Conservation (phyloP, 192 early-diverging fungal genomes). For the Gorgonomyces haynaldii region DNA sequence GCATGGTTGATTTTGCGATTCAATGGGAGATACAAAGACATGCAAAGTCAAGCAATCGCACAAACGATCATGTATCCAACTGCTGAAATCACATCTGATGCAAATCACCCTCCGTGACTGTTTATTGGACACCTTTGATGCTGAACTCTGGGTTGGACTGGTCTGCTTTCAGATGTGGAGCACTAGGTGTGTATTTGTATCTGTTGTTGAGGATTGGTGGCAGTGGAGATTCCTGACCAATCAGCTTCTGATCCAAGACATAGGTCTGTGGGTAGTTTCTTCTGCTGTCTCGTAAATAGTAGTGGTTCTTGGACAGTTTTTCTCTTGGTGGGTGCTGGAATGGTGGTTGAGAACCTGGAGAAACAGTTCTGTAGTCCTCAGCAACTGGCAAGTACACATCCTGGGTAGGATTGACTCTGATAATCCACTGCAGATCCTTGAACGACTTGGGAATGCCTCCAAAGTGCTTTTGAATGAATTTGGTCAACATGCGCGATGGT, state of each 20-base stretch:
- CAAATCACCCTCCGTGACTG: too few species aligned
- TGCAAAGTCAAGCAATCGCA: too few species aligned
- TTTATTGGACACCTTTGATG: conserved; percentile 11
- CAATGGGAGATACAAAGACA: too few species aligned
- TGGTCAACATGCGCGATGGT: neutral
- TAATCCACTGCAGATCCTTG: conserved; percentile 32
- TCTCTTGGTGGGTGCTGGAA: neutral
- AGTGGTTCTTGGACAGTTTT: conserved; percentile 59
- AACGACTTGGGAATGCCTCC: conserved; percentile 24
- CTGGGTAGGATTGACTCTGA: conserved; percentile 23
- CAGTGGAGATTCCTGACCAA: neutral
- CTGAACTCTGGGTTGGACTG: conserved; percentile 25
- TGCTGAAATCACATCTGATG: too few species aligned
- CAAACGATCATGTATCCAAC: too few species aligned
- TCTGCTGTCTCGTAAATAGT: conserved; percentile 82
- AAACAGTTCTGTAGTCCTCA: conserved; percentile 28
- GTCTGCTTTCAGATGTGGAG: conserved; percentile 23
- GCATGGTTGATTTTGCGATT: too few species aligned
- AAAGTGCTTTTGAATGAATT: conserved; percentile 8
- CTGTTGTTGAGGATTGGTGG: conserved; percentile 27
- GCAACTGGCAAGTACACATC: conserved; percentile 16
- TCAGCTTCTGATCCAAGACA: conserved; percentile 65
- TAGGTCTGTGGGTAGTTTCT: conserved; percentile 82
- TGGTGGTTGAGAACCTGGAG: conserved; percentile 21
- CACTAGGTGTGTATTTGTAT: conserved; percentile 17